Conservation (phyloP, 2,329 filamentous ascomycete species). For the Biscogniauxia marginata region DNA sequence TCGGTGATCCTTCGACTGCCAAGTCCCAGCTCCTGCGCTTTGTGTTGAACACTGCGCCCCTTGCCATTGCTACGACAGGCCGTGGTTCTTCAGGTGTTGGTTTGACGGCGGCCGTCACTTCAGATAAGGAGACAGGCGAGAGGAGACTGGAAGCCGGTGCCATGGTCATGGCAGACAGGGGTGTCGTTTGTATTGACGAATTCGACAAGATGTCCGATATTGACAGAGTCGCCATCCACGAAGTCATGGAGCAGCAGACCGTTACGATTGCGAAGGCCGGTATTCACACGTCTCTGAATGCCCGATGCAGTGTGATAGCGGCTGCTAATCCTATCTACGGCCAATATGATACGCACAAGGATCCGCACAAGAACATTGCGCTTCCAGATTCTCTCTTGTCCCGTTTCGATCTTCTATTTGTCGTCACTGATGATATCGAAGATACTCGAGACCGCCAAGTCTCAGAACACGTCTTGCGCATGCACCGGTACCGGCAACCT, state of each 20-base stretch:
- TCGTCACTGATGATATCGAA: constrained; percentile 97
- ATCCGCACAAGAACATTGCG: constrained; percentile 97
- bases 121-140: constrained; percentile 96
- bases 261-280: constrained; percentile 98
- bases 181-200: constrained; percentile 98
- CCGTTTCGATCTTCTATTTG: constrained; percentile 96
- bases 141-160: constrained; percentile 92
- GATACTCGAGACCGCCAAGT: constrained; percentile 87
- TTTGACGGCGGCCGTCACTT: constrained; percentile 93
- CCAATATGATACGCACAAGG: constrained; percentile 97
- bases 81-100: constrained; percentile 95
- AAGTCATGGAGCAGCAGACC: constrained; percentile 99
- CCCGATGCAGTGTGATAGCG: constrained; percentile 92
- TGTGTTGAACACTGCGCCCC: constrained; percentile 91
- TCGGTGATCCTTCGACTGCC: constrained; percentile 95
- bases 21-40: constrained; percentile 98
- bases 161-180: constrained; percentile 96
- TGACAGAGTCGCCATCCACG: constrained; percentile 96
- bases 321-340: constrained; percentile 97
- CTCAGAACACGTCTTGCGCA: constrained; percentile 93
- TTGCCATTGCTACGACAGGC: constrained; percentile 96
- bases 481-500: constrained; percentile 92
- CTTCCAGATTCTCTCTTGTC: constrained; percentile 94
- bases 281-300: constrained; percentile 96
- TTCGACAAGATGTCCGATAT: constrained; percentile 99